Evolutionary conservation across 306 rosid species (phyloP).

Genomic region (Ormosia emarginata): DNA sequence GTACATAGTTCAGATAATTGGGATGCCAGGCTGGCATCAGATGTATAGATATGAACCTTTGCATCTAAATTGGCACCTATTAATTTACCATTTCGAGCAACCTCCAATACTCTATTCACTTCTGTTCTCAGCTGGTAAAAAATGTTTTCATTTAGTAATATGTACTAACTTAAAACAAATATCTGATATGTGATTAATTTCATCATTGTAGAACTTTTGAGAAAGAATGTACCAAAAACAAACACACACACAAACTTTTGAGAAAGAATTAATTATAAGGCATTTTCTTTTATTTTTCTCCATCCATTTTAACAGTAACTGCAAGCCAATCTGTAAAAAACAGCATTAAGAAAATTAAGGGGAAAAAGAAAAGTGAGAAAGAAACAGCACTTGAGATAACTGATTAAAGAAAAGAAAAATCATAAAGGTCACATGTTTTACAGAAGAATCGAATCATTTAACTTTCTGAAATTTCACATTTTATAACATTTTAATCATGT

Average conservation of each 20-base stretch:
- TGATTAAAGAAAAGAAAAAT: too few relatives aligned
- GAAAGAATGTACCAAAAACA: not conserved
- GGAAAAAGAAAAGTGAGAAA: not conserved
- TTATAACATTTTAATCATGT: too few relatives aligned
- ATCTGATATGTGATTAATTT: not conserved
- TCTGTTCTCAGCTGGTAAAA: conserved; percentile 83
- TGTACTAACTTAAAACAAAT: not conserved
- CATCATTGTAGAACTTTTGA: not conserved
- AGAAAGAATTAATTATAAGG: not conserved
- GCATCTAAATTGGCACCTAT: conserved; percentile 96
- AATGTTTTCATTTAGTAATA: conserved; percentile 18
- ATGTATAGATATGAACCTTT: conserved; percentile 64
- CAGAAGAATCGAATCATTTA: too few relatives aligned
- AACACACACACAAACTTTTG: too few relatives aligned
- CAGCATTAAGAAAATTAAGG: not conserved
- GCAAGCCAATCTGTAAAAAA: not conserved
- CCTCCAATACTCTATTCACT: conserved; percentile 85
- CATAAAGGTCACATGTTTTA: too few relatives aligned
- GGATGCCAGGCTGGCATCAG: conserved; percentile 59
- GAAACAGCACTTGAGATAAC: not conserved
- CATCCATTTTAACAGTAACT: not conserved
- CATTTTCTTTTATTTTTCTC: not conserved
- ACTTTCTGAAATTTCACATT: too few relatives aligned
- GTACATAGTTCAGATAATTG: conserved; percentile 58
- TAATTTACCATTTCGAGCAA: conserved; percentile 76